Evolutionary conservation across 2,329 filamentous ascomycete genomes (phyloP), one percentile per base, ranked within the genome.

Genomic region (Phaeosphaeriaceae sp.): DNA sequence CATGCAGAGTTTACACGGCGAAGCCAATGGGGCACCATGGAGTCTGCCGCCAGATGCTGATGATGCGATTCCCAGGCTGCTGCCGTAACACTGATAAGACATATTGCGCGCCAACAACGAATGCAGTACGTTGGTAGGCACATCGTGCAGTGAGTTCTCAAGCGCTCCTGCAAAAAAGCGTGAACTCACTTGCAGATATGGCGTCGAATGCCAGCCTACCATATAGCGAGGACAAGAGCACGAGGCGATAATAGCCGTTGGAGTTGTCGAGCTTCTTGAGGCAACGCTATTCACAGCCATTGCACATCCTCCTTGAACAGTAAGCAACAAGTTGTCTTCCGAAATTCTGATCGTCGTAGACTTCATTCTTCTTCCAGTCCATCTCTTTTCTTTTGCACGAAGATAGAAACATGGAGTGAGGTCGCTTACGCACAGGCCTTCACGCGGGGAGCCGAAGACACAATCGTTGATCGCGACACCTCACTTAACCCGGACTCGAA

Each of bases 381-480:
- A 1, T 13, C 44, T 47, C 40, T 50, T 51, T 47, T 55, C 51
- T 45, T 58, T 52, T 51, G 51, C 48, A 66, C 46, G 42, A 50
- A 33, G 57, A n/a, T 41, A 25, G 11, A 20, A 51, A 55, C 52
- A 62, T 60, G 63, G 63, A 59, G 61, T 70, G 69, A 69, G 51
- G 68, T 68, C 64, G 57, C 54, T 7, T 49, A 56, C 53, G 65
- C 64, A 67, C 63, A 59, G 65, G 48, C 58, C 57, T 48, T 44
- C 15, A 45, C 59, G 62, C 62, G 48, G 53, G 53, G 51, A 57
- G 60, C 60, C 62, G 61, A 65, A 60, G 36, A 63, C 60, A 60
- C 62, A 58, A 61, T 66, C 56, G 60, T 65, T 58, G 61, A 62
- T 60, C 56, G 60, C 58, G 52, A 64, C 60, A 55, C 60, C 31